Conservation (phyloP, 139 green algal genomes). For the Closterium sp. region DNA sequence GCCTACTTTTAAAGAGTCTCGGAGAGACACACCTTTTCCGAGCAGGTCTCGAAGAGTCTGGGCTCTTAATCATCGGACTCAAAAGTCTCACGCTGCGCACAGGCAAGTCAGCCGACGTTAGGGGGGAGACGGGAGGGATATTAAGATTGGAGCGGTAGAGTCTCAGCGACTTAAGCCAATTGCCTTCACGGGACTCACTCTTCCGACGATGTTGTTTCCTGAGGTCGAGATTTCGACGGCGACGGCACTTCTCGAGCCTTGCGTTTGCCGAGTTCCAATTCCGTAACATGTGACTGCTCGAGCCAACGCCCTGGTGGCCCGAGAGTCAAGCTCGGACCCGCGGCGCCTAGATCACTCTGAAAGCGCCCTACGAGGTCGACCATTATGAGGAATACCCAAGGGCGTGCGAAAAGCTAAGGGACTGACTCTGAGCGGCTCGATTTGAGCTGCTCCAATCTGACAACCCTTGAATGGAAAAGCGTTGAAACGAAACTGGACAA, state of each 20-base stretch:
- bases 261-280: neutral
- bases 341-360: neutral
- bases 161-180: neutral
- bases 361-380: neutral
- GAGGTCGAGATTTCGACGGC: neutral
- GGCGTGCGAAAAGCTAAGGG: no score
- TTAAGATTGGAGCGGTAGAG: no score
- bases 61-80: neutral
- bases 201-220: neutral
- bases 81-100: neutral
- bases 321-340: neutral
- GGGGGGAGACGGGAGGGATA: no score
- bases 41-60: neutral
- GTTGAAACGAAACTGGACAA: neutral
- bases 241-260: neutral
- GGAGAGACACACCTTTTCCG: neutral
- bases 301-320: neutral
- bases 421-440: no score
- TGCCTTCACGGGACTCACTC: neutral
- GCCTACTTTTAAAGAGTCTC: neutral
- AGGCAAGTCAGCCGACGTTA: neutral
- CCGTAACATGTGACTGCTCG: neutral
- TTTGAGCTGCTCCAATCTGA: no score
- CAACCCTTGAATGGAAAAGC: neutral
- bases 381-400: neutral